Conservation (phyloP, 352 stramenopile genomes). For the Phytophthora vignae region DNA sequence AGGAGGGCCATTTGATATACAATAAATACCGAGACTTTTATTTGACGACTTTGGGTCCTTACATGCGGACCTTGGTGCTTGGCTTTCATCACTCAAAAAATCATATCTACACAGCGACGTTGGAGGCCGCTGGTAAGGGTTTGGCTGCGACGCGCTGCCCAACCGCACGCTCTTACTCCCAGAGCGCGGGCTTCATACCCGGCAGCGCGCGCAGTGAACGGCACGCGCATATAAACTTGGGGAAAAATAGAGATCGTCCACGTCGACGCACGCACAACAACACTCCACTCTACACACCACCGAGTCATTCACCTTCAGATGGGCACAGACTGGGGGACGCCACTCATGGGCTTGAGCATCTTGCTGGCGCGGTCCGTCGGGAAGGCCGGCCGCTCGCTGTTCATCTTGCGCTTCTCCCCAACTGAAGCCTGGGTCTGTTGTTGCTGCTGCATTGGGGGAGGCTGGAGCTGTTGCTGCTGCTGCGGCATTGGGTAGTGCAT, state of each 20-base stretch:
- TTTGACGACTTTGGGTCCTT: constrained; percentile 37
- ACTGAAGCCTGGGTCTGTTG: constrained; percentile 17
- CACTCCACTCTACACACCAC: not conserved
- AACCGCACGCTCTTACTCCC: constrained; percentile 33
- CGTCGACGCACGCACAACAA: not conserved
- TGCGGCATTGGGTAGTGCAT: constrained; percentile 46
- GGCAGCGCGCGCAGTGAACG: constrained; percentile 29
- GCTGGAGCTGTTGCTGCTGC: constrained; percentile 24
- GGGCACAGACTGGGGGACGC: constrained; percentile 45
- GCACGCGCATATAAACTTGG: constrained; percentile 27
- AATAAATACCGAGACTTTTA: constrained; percentile 61
- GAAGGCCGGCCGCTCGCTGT: constrained; percentile 47
- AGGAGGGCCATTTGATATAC: constrained; percentile 1
- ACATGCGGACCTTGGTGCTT: constrained; percentile 36
- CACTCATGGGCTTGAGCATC: constrained; percentile 52
- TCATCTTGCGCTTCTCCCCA: constrained; percentile 63
- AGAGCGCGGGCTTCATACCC: constrained; percentile 39
- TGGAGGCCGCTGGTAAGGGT: constrained; percentile 22
- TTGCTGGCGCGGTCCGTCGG: constrained; percentile 43
- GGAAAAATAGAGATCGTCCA: constrained; percentile 26
- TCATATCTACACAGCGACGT: constrained; percentile 41
- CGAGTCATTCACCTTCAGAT: constrained; percentile 30
- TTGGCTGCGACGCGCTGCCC: constrained; percentile 15
- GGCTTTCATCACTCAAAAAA: constrained; percentile 44
- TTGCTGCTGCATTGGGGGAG: constrained; percentile 18